A percentile compares a stretch with the other conserved stretches of the same genome.
These are phyloP conservation scores for Clathrus columnatus DNA, from an alignment of 768 basidiomycete species.

Conservation along the genomic window DNA sequence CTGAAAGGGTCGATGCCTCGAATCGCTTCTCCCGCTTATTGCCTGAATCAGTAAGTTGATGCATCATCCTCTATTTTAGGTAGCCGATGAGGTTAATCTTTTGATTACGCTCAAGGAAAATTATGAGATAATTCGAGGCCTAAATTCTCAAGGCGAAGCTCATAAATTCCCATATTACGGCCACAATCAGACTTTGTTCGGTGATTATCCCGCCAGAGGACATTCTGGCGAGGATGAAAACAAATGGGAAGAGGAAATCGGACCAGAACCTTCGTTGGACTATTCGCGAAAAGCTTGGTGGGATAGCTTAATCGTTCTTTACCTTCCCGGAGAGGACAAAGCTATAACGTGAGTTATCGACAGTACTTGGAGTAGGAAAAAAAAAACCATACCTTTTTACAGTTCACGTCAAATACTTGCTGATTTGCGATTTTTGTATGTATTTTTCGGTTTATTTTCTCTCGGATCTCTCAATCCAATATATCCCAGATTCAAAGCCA, in stretches of 20 bases:
- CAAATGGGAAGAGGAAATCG: constrained; percentile 22
- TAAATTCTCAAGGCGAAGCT: neutral
- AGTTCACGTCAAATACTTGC: constrained; percentile 15
- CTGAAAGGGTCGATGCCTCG: neutral
- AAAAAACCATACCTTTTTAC: neutral
- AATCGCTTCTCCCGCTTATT: neutral
- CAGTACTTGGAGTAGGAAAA: neutral
- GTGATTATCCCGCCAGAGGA: neutral
- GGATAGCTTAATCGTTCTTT: constrained; percentile 45
- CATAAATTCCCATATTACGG: neutral
- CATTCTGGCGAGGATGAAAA: neutral
- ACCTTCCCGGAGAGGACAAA: constrained; percentile 32
- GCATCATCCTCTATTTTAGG: too few species aligned
- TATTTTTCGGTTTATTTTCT: constrained; percentile 12
- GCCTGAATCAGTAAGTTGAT: neutral
- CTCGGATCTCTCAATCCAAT: neutral
- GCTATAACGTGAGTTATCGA: constrained; percentile 26
- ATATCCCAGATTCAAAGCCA: constrained; percentile 49
- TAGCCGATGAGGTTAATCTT: too few species aligned
- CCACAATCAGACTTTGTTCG: neutral
- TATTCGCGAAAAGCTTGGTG: constrained; percentile 73
- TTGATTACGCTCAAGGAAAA: too few species aligned
- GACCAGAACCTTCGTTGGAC: constrained; percentile 49
- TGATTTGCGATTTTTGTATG: constrained; percentile 48
- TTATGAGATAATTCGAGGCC: neutral